These are phyloP conservation scores for Nakaseomyces kungkrabaensis DNA, from an alignment of 1,139 yeast genomes.

Conservation along the genomic window DNA sequence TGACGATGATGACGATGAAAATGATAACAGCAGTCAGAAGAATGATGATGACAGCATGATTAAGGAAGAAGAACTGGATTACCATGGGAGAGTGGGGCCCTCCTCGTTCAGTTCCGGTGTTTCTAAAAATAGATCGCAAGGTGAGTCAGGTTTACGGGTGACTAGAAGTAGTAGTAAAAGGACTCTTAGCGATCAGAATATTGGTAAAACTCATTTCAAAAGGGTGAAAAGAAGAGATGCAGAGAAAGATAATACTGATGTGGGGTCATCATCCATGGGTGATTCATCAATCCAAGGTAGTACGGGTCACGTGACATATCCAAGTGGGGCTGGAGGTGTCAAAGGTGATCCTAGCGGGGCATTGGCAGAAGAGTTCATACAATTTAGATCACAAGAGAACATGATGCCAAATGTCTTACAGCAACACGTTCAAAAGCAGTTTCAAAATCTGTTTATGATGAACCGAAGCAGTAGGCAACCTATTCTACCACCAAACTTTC, in stretches of 20 bases:
- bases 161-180: neutral
- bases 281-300: neutral
- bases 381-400: neutral
- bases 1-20: neutral
- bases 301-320: neutral
- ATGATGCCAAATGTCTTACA: constrained; percentile 7
- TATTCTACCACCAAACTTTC: neutral
- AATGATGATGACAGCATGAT: constrained; percentile 10
- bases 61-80: constrained; percentile 14
- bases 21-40: neutral
- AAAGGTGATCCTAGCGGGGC: neutral
- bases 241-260: neutral
- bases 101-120: neutral
- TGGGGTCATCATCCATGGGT: neutral
- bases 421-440: constrained; percentile 20
- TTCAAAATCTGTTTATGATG: constrained; percentile 16
- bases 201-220: neutral
- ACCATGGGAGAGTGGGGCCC: neutral
- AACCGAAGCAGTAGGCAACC: constrained; percentile 3
- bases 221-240: neutral
- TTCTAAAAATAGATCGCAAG: neutral
- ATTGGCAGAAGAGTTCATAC: neutral
- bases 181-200: neutral
- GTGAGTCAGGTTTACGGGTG: neutral
- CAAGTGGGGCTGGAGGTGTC: neutral